Percentiles rank a stretch among this genome's conserved stretches.
Evolutionary conservation across 495 filamentous ascomycete genomes (phyloP).

Genomic region (Cairneyella variabilis): DNA sequence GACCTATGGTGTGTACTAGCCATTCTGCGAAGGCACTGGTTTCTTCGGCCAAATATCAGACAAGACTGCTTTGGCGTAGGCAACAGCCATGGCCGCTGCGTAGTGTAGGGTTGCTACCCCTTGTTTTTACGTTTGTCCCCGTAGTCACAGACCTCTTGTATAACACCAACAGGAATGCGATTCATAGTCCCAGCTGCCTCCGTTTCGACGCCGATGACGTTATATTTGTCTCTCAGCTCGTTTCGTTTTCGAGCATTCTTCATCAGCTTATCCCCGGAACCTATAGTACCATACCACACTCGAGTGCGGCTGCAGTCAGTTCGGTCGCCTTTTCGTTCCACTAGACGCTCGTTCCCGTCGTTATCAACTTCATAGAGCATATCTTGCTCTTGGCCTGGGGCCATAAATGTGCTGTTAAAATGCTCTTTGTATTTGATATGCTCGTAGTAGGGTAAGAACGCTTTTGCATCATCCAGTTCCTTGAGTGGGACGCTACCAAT

Average conservation of each 20-base stretch:
- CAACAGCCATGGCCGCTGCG: slow-evolving; percentile 36
- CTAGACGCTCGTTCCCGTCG: neutral
- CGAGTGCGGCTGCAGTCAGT: slow-evolving; percentile 17
- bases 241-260: slow-evolving; percentile 15
- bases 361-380: slow-evolving; percentile 10
- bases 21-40: too few relatives aligned
- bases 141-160: slow-evolving; percentile 41
- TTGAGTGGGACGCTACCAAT: slow-evolving; percentile 21
- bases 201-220: slow-evolving; percentile 22
- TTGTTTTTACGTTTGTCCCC: slow-evolving; percentile 39
- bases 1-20: too few relatives aligned
- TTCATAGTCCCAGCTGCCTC: slow-evolving; percentile 16
- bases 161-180: slow-evolving; percentile 17
- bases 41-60: neutral
- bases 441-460: slow-evolving; percentile 25
- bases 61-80: slow-evolving; percentile 35
- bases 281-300: slow-evolving; percentile 31
- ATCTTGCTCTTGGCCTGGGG: slow-evolving; percentile 28
- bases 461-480: slow-evolving; percentile 5
- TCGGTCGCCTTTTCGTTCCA: slow-evolving; percentile 15
- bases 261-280: slow-evolving; percentile 26
- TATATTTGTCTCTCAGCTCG: slow-evolving; percentile 22
- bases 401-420: slow-evolving; percentile 16
- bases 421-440: slow-evolving; percentile 21
- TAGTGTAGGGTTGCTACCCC: slow-evolving; percentile 37